Evolutionary conservation across 2,329 filamentous ascomycete genomes (phyloP), one percentile per base, ranked within the genome.

Genomic region (Beauveria rudraprayagi): DNA sequence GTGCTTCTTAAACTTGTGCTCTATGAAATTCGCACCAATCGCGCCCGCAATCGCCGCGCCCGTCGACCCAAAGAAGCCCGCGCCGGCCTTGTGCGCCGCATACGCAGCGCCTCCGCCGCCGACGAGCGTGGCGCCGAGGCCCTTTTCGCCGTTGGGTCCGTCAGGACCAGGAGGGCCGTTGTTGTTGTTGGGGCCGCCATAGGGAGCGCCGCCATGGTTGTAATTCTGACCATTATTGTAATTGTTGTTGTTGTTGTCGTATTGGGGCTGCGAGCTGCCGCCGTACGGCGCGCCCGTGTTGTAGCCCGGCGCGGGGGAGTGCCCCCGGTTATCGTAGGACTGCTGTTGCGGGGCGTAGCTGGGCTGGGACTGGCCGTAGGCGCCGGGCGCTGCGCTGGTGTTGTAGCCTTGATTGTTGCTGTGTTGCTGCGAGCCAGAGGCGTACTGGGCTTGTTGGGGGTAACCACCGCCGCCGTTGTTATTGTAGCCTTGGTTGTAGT

Each of bases 81-180:
- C 79, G 14, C 82, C 83, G 22, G 81, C 71, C 65, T 81, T 78
- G 70, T 83, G 78, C 0, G 80, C 81, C 0, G 81, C 74, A 67
- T 77, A 83, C 8, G 78, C 82, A n/a, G 80, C 82, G 1, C 75
- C 80, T 19, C 77, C 80, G 58, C 80, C 79, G 24, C 82, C 82
- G 1, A 81, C 65, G 28, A 85, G 67, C 3, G 81, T 78, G 1
- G 82, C 79, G 4, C 80, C 81, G 19, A 85, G 75, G 40, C 83
- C 83, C 53, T 81, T 79, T n/a, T 85, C 82, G 48, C 73, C 73
- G 46, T 75, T 70, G 5, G 72, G 73, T 10, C 69, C 70, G 19
- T 48, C 68, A 16, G 66, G 65, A 2, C 71, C 67, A n/a, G 62
- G 65, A 9, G 67, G 65, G 5, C 66, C 66, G 9, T 63, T 70